phyloP scores from a whole-genome alignment of 2,329 filamentous ascomycete species.

The Lachnellula hyalina region DNA sequence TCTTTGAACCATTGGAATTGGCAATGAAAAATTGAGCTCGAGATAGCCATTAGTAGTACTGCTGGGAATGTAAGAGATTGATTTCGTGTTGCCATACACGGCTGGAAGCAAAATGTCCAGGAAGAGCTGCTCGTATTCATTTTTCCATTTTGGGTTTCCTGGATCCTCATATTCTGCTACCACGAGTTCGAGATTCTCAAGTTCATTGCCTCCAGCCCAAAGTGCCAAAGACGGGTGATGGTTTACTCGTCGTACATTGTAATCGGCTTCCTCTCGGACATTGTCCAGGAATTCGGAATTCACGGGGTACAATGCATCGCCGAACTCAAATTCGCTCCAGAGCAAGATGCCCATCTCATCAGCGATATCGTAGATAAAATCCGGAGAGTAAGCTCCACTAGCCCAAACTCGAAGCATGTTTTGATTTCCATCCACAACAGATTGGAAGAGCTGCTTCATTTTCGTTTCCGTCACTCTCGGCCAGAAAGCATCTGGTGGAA shows the following conservation, averaged over 20 bases:
- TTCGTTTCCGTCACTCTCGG: constrained; percentile 48
- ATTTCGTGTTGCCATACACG: constrained; percentile 52
- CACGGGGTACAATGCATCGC: constrained; percentile 54
- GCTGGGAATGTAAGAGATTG: constrained; percentile 56
- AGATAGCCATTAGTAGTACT: constrained; percentile 56
- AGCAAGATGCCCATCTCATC: constrained; percentile 56
- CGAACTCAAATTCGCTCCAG: constrained; percentile 60
- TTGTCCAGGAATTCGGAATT: constrained; percentile 50
- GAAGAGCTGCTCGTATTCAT: constrained; percentile 54
- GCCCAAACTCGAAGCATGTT: constrained; percentile 62
- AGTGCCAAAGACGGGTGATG: constrained; percentile 52
- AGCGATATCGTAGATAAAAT: constrained; percentile 58
- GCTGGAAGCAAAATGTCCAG: constrained; percentile 48
- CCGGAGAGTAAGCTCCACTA: constrained; percentile 53
- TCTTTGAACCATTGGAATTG: constrained; percentile 49
- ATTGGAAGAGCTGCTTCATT: constrained; percentile 49
- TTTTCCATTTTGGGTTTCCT: constrained; percentile 20
- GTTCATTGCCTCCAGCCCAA: constrained; percentile 54
- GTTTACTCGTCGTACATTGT: constrained; percentile 56
- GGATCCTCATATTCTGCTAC: constrained; percentile 29
- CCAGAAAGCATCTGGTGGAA: constrained; percentile 59
- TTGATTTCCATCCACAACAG: constrained; percentile 52
- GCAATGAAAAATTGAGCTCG: constrained; percentile 45
- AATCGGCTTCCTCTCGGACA: constrained; percentile 48
- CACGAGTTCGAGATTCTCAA: constrained; percentile 48